A percentile compares a stretch with the other conserved stretches of the same genome.
Conservation (phyloP, 371 early-diverging fungal species). For the Funneliformis caledonium region DNA sequence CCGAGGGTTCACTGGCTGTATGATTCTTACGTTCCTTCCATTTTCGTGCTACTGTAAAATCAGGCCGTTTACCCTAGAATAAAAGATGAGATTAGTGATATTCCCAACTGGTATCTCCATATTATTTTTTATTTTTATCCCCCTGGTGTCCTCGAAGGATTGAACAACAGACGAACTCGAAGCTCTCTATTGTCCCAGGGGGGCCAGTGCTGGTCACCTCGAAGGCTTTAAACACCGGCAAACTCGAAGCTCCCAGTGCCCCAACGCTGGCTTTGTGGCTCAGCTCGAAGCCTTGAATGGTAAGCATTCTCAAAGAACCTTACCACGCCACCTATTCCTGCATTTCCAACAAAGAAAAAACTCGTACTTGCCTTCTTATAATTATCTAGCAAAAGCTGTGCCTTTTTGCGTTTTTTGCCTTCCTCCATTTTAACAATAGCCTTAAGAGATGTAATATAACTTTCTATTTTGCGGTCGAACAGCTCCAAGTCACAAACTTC, state of each 20-base stretch:
- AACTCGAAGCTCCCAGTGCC: constrained; percentile 30
- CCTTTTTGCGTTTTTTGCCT: constrained; percentile 27
- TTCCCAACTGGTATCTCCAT: constrained; percentile 17
- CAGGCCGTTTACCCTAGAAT: constrained; percentile 27
- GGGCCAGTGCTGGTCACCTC: constrained; percentile 15
- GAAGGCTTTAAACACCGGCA: constrained; percentile 25
- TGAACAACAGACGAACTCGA: constrained; percentile 17
- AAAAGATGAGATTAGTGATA: constrained; percentile 29
- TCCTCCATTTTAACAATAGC: constrained; percentile 17
- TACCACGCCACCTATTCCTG: constrained; percentile 36
- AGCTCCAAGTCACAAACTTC: constrained; percentile 20
- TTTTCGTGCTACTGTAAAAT: constrained; percentile 27
- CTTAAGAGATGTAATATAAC: constrained; percentile 30
- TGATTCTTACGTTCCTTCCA: constrained; percentile 14
- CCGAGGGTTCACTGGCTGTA: constrained; percentile 24
- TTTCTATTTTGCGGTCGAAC: constrained; percentile 21
- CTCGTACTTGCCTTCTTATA: constrained; percentile 32
- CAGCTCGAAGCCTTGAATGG: constrained; percentile 36
- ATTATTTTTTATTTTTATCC: background rate
- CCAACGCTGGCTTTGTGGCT: constrained; percentile 40
- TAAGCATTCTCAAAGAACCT: constrained; percentile 32
- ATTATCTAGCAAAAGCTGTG: constrained; percentile 5
- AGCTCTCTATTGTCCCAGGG: background rate
- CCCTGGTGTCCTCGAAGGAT: constrained; percentile 17
- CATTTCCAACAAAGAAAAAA: constrained; percentile 23